Base-by-base conservation (phyloP, 495 filamentous ascomycete genomes). In the Annulohypoxylon maeteangense region DNA sequence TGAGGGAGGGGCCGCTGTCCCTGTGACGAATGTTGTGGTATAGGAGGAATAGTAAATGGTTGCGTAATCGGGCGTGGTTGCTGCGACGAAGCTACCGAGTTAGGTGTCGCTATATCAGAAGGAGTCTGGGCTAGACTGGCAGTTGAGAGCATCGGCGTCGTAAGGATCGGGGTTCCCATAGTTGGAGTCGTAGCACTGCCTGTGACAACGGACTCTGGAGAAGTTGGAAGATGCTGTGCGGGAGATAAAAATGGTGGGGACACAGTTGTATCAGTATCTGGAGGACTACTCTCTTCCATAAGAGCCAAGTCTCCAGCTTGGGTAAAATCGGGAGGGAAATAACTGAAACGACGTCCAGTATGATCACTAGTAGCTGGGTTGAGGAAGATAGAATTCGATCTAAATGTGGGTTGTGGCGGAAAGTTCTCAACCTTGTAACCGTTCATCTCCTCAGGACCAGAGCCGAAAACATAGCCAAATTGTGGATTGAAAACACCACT, bases 381-480 rank as follows among this genome's bases (percentile, higher is more conserved):
- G 36, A 81, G 75, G 68, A 88, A 88, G 31, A 88, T 88, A 0
- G 86, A 88, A 56, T 84, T 84, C 5, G 85, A 87, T 55, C 86
- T 79, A 76, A 88, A 88, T 8, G 77, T 77, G 7, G 81, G 76
- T 25, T 80, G 74, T 58, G 78, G 62, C 75, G 83, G 75, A 55
- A 80, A 83, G 36, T 68, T 69, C 18, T 78, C 72, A 7, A 78
- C 68, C 20, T 71, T 75, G 67, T 83, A 78, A 40, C 75, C 76
- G 22, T 80, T 72, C 76, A 81, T 74, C n/a, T 75, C 67, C 42
- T 82, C 82, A 2, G 84, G 77, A 7, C 78, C 65, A 3, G 81
- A 75, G 58, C 82, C 79, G 48, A 88, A 85, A n/a, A 85, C 81
- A 55, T 84, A 83, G 11, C 85, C 82, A 63, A 88, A 88, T 10